phyloP scores from a whole-genome alignment of 768 basidiomycete genomes.

The Russula foetens region DNA sequence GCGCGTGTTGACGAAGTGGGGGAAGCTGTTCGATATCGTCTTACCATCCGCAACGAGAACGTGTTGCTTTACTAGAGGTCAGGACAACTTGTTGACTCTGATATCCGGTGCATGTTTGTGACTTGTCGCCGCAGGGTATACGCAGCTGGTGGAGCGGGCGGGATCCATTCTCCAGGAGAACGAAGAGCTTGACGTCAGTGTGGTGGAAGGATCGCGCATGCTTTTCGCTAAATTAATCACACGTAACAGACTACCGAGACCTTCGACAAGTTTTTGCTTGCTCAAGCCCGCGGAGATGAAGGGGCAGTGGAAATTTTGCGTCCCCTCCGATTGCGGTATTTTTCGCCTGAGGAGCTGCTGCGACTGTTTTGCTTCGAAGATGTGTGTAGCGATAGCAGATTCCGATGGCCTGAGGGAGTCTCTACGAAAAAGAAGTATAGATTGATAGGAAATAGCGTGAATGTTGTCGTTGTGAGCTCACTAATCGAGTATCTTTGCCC shows the following conservation, averaged over 20 bases:
- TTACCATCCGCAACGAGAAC: constrained; percentile 50
- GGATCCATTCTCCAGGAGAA: constrained; percentile 74
- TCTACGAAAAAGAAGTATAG: constrained; percentile 66
- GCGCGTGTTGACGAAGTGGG: constrained; percentile 64
- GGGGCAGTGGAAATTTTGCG: constrained; percentile 47
- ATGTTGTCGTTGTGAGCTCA: constrained; percentile 59
- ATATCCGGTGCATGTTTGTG: background rate
- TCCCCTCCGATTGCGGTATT: constrained; percentile 62
- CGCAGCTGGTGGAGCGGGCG: constrained; percentile 65
- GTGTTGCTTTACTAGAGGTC: constrained; percentile 81
- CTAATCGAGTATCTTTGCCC: constrained; percentile 49
- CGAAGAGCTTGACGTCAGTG: constrained; percentile 50
- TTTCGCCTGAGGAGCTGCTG: constrained; percentile 64
- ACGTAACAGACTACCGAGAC: constrained; percentile 45
- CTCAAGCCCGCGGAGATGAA: constrained; percentile 32
- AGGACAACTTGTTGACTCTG: background rate
- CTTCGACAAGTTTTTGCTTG: constrained; percentile 48
- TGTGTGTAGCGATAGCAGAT: constrained; percentile 22
- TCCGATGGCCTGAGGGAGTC: constrained; percentile 56
- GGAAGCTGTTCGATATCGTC: constrained; percentile 73
- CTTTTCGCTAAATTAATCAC: background rate
- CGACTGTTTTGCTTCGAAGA: constrained; percentile 55
- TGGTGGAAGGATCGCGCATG: constrained; percentile 13
- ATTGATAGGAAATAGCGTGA: constrained; percentile 77
- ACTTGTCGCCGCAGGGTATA: constrained; percentile 46